Base-by-base conservation (phyloP, 805 yeast species). In the Metschnikowia baotianmanensis region DNA sequence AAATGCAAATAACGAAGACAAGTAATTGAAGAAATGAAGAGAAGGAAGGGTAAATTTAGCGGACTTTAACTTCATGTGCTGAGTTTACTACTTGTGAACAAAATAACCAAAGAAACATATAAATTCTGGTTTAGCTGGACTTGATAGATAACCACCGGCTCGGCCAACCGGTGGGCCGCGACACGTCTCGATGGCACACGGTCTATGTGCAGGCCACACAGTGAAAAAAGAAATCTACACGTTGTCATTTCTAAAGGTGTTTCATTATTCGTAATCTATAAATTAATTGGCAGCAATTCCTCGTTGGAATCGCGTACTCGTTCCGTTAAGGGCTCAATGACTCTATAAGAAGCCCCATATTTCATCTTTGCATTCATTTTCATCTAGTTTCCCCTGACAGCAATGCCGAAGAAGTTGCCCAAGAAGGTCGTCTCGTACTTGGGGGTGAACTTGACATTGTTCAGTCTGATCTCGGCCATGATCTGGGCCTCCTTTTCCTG, bases 401-500 rank as follows among this genome's bases (percentile, higher is more conserved):
- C 50, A 34, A 50, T 27, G 13, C 72, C 71, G 42, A 69, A 69
- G 50, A 67, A 50, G 43, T 69, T 56, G 34, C 74, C 74, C 43
- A 69, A 60, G 55, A 69, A 61, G 31, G 65, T 59, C 26, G 70
- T 66, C 49, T 65, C 64, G 52, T 65, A 69, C 48, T 66, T 68
- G 23, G 69, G 55, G 43, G 68, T 71, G 56, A 46, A 69, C 48
- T 57, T 64, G 33, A 53, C 60, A 34, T 50, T 34, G 43, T 51
- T 52, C 43, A 36, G 43, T 63, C 71, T 65, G 46, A 69, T 69
- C 49, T 69, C 74, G 31, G 59, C 58, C 74, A 69, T 69, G 50
- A 69, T 69, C 48, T 58, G 57, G 46, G 72, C 73, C 60, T 69
- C 74, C 56, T 69, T 69, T 55, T 69, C 73, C 43, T 57, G 62